Base-by-base conservation (phyloP, 1,284 basidiomycete species). In the Abortiporus biennis region DNA sequence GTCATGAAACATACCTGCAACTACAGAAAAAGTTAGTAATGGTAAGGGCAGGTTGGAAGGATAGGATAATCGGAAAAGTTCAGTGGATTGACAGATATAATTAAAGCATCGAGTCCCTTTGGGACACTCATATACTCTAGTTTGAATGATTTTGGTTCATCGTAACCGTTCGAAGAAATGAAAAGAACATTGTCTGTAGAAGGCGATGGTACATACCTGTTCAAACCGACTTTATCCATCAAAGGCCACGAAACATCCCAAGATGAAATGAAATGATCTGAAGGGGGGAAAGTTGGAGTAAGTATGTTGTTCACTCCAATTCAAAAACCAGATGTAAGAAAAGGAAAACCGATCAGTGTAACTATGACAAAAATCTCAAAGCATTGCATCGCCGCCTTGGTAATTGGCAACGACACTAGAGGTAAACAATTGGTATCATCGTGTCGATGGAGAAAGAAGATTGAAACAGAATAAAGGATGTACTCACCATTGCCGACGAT, bases 61-160 rank as follows among this genome's bases (percentile, higher is more conserved):
- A 30, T 40, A 42, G 22, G 41, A 8, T 44, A 13, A 36, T 16
- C 29, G 12, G 52, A 48, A 25, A 46, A 39, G 53, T 51, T 80
- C 78, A 81, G 79, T 71, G 72, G 75, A 79, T 76, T 73, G 71
- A 74, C 67, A 76, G 71, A 78, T 71, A 61, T 49, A 56, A 36
- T 54, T 51, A 82, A 80, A 85, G 72, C 84, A 85, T 80, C 55
- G 80, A 67, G 72, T 71, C 62, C 44, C 45, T 11, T 29, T 6
- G 38, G 44, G 62, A 68, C 75, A 65, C 83, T 87, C 84, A 86
- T 69, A 85, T 80, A 87, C 84, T 86, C 84, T 87, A 87, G 84
- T 87, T 87, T 87, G 84, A 83, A 82, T 72, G 64, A 59, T 67
- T 64, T 67, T 55, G 62, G 50, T 63, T 85, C 84, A 84, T 83